Conservation (phyloP, 805 yeast genomes). For the Metschnikowia continentalis region DNA sequence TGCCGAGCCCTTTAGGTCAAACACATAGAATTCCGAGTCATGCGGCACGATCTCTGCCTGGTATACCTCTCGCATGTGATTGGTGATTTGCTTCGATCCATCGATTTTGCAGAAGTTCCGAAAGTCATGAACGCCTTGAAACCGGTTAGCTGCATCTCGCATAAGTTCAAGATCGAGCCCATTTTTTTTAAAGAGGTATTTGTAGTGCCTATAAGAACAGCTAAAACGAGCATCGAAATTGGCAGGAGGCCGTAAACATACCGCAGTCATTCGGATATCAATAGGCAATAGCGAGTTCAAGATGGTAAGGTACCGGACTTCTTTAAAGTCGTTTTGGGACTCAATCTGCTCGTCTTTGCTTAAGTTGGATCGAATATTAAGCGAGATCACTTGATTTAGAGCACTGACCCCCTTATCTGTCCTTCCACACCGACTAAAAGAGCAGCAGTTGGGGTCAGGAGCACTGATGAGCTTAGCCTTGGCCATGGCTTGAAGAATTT, state of each 20-base stretch:
- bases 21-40: constrained; percentile 50
- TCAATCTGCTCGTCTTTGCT: constrained; percentile 57
- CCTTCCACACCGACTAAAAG: constrained; percentile 88
- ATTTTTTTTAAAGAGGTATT: constrained; percentile 63
- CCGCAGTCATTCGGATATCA: constrained; percentile 78
- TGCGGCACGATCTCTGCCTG: constrained; percentile 44
- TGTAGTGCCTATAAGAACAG: constrained; percentile 81
- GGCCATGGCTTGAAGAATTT: constrained; percentile 65
- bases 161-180: constrained; percentile 61
- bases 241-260: constrained; percentile 77
- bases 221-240: constrained; percentile 91
- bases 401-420: constrained; percentile 98
- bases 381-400: constrained; percentile 86
- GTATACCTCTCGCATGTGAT: constrained; percentile 62
- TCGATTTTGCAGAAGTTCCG: constrained; percentile 93
- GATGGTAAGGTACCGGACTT: constrained; percentile 70
- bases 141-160: constrained; percentile 60
- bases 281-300: constrained; percentile 74
- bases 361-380: constrained; percentile 68
- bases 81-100: constrained; percentile 87
- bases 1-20: constrained; percentile 83
- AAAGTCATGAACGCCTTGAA: constrained; percentile 80
- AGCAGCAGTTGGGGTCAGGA: constrained; percentile 55
- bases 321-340: constrained; percentile 55
- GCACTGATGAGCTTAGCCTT: constrained; percentile 63